phyloP scores from a whole-genome alignment of 1,284 basidiomycete genomes.

The Thelephora terrestris region DNA sequence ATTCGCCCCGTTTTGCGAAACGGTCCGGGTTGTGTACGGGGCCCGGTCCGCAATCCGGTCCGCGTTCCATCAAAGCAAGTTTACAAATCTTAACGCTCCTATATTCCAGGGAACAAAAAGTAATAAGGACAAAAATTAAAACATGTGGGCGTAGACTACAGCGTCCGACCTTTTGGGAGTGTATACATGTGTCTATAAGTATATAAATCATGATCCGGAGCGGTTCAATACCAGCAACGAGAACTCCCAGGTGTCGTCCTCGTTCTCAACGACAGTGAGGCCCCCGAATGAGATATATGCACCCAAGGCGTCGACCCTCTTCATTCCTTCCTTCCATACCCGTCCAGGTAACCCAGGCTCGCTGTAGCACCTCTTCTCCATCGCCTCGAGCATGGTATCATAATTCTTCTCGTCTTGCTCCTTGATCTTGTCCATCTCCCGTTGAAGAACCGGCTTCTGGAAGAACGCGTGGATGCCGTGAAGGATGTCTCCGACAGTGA shows the following conservation, averaged over 20 bases:
- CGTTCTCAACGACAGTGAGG: constrained; percentile 21
- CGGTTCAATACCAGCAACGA: background rate
- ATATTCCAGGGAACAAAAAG: too few species aligned
- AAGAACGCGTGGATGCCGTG: constrained; percentile 26
- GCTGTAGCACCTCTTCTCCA: constrained; percentile 13
- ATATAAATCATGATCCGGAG: background rate
- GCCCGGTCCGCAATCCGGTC: too few species aligned
- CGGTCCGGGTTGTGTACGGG: too few species aligned
- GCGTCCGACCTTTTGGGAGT: too few species aligned
- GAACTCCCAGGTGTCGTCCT: constrained; percentile 22
- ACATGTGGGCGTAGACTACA: too few species aligned
- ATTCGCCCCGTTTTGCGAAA: too few species aligned
- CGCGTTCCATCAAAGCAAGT: too few species aligned
- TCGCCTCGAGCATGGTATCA: constrained; percentile 12
- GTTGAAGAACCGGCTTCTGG: constrained; percentile 21
- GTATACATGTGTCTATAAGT: constrained; percentile 17
- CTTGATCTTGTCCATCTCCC: constrained; percentile 21
- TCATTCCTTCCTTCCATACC: constrained; percentile 24
- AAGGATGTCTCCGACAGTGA: constrained; percentile 27
- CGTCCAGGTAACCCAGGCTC: constrained; percentile 19
- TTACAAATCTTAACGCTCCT: too few species aligned
- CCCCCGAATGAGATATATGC: constrained; percentile 25
- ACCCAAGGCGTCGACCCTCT: constrained; percentile 28
- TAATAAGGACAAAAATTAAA: too few species aligned
- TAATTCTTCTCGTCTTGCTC: constrained; percentile 14